Evolutionary conservation across 441 rosid genomes (phyloP).

Genomic region (Mallotus repandus): DNA sequence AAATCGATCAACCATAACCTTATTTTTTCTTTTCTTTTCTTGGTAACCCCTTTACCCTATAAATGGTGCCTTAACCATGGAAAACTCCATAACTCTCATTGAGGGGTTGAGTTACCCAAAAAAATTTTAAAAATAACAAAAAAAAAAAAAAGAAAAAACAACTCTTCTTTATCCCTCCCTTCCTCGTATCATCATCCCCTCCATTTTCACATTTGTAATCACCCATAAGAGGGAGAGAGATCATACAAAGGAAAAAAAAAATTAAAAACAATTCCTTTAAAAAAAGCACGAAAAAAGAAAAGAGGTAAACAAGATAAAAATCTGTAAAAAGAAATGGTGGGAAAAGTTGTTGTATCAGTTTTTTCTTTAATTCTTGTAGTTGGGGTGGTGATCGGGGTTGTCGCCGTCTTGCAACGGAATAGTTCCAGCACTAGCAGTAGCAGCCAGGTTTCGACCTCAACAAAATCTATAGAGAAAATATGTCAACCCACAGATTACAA

Average conservation of each 20-base stretch:
- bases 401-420: constrained; percentile 31
- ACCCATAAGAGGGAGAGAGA: constrained; percentile 10
- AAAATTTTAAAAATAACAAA: background rate
- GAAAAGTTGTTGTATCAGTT: constrained; percentile 43
- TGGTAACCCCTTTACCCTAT: background rate
- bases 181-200: background rate
- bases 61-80: constrained; percentile 2
- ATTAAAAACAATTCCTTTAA: background rate
- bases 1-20: constrained; percentile 6
- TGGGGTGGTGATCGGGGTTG: constrained; percentile 60
- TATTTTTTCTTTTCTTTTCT: no score
- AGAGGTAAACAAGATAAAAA: background rate
- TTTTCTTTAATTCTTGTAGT: constrained; percentile 59
- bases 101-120: background rate
- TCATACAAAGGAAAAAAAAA: background rate
- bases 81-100: constrained; percentile 2
- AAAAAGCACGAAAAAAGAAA: background rate
- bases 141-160: background rate
- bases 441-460: constrained; percentile 30
- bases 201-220: background rate
- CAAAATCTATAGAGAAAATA: constrained; percentile 40
- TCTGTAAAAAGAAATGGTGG: constrained; percentile 28
- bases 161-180: background rate
- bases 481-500: constrained; percentile 65
- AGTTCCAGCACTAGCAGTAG: background rate